Evolutionary conservation across 306 rosid species (phyloP).

Genomic region (Begonia masoniana): DNA sequence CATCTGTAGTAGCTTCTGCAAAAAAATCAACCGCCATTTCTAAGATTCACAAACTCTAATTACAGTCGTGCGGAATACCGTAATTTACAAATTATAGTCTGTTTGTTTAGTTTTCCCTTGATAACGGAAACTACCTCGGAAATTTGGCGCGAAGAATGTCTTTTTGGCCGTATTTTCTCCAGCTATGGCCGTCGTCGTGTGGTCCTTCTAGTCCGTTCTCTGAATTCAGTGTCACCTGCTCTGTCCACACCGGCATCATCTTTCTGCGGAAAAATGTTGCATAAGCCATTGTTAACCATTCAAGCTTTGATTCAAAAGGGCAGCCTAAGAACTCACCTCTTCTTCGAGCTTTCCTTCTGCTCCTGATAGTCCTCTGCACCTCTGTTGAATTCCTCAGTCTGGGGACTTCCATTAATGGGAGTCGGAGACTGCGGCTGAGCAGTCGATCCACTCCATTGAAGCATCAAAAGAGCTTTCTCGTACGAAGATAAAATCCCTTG

Average conservation of each 20-base stretch:
- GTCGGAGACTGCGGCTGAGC: slow-evolving; percentile 37
- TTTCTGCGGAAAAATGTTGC: slow-evolving; percentile 37
- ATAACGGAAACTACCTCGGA: slow-evolving; percentile 42
- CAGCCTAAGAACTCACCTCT: slow-evolving; percentile 34
- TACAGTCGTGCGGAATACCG: not conserved
- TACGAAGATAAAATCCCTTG: slow-evolving; percentile 53
- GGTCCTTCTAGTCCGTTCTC: slow-evolving; percentile 56
- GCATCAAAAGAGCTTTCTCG: slow-evolving; percentile 54
- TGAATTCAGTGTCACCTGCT: slow-evolving; percentile 41
- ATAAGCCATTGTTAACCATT: not conserved
- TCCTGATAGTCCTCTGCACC: slow-evolving; percentile 17
- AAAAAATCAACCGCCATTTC: slow-evolving; percentile 5
- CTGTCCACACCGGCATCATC: slow-evolving; percentile 52
- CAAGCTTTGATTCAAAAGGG: too few species aligned
- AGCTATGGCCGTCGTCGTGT: slow-evolving; percentile 52
- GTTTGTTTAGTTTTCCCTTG: not conserved
- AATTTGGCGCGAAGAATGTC: slow-evolving; percentile 66
- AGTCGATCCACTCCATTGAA: slow-evolving; percentile 30
- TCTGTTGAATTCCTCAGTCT: slow-evolving; percentile 32
- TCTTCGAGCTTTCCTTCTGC: slow-evolving; percentile 40
- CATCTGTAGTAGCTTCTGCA: slow-evolving; percentile 98
- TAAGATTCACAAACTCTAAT: not conserved
- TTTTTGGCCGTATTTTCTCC: slow-evolving; percentile 95
- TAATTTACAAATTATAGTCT: not conserved
- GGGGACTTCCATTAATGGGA: slow-evolving; percentile 41